phyloP scores from a whole-genome alignment of 352 stramenopile species.

The Plasmopara muralis region DNA sequence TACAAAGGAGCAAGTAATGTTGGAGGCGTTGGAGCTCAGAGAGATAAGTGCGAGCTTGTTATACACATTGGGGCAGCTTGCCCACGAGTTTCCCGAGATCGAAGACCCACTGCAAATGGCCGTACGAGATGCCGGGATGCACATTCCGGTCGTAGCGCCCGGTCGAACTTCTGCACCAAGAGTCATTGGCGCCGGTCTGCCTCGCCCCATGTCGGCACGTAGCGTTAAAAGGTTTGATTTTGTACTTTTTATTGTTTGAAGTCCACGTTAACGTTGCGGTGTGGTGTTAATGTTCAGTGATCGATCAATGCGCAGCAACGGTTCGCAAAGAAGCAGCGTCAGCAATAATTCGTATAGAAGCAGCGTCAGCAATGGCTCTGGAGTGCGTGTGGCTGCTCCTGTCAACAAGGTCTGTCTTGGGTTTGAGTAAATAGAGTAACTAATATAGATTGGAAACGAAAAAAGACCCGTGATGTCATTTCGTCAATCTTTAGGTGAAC shows the following conservation, averaged over 20 bases:
- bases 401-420: slow-evolving; percentile 58
- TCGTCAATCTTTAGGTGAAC: slow-evolving; percentile 27
- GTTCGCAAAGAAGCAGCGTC: slow-evolving; percentile 38
- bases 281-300: slow-evolving; percentile 25
- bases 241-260: neutral
- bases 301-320: slow-evolving; percentile 46
- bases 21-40: slow-evolving; percentile 66
- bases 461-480: neutral
- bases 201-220: slow-evolving; percentile 51
- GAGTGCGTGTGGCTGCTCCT: slow-evolving; percentile 45
- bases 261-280: slow-evolving; percentile 3
- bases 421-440: slow-evolving; percentile 28
- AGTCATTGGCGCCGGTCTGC: slow-evolving; percentile 28
- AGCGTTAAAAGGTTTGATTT: slow-evolving; percentile 63
- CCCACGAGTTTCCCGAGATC: slow-evolving; percentile 92
- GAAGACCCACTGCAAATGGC: slow-evolving; percentile 65
- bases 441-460: too few species aligned
- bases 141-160: slow-evolving; percentile 68
- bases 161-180: slow-evolving; percentile 48
- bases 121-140: slow-evolving; percentile 71
- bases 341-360: slow-evolving; percentile 51
- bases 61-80: slow-evolving; percentile 89
- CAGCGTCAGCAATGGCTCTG: slow-evolving; percentile 36
- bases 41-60: slow-evolving; percentile 85
- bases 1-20: slow-evolving; percentile 78